Evolutionary conservation across 2,329 filamentous ascomycete species (phyloP), one percentile per base, ranked within the genome.

Genomic region (Neofusicoccum umdonicola): DNA sequence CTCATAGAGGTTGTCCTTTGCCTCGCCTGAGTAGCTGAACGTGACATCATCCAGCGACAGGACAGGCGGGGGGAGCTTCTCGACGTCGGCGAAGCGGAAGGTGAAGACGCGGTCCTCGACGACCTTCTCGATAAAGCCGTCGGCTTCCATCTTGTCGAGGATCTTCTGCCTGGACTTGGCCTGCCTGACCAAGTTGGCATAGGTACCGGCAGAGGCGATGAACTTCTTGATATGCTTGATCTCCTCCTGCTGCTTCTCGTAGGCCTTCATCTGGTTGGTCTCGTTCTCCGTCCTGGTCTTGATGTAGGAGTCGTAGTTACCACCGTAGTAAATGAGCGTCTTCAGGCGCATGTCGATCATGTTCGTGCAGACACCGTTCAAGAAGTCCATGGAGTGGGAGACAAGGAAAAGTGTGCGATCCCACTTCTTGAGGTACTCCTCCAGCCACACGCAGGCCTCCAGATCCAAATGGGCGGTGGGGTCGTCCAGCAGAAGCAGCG

Each of bases 221-320:
- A 99, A 99, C 83, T 98, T 97, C 86, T 99, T 98, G 86, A 99
- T 99, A 85, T 99, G 96, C 71, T 88, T 87, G 79, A 99, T 99
- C 84, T 99, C 95, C 68, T 99, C 95, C 79, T 99, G 95, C 80
- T 99, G 95, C 86, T 99, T 99, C 79, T 91, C 85, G 84, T 99
- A 99, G 68, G 95, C 95, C 86, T 98, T 99, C 88, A 91, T 92
- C 85, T 99, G 95, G 84, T 99, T 99, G 80, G 89, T 89, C 82
- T 99, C 95, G 81, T 97, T 90, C 82, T 99, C 95, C 63, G 86
- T 82, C 68, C 94, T 88, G 61, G 94, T 98, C 91, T 98, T 99
- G 82, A 88, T 83, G 85, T 99, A 83, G 50, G 93, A 93, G 81
- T 99, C 95, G 87, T 98, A 99, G 88, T 99, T 98, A 87, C 96